These are phyloP conservation scores for Oropetium thomaeum DNA, from an alignment of 176 grass and related monocot species.

Conservation along the genomic window DNA sequence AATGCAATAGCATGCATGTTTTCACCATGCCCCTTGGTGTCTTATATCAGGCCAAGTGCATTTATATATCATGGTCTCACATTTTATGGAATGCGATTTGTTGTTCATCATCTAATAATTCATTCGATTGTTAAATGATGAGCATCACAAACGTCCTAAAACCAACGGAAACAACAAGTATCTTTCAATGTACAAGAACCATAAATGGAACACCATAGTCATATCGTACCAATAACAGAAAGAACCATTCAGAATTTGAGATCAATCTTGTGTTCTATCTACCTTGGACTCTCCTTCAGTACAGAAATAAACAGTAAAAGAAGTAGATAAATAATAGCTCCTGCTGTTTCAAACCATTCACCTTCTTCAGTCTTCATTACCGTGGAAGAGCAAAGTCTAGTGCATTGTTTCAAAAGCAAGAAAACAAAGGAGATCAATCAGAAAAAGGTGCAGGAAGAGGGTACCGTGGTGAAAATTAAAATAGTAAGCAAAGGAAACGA, in stretches of 20 bases:
- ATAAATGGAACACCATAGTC: not conserved
- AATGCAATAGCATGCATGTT: not conserved
- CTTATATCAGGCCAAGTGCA: not conserved
- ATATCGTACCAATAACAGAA: not conserved
- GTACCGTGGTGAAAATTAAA: not conserved
- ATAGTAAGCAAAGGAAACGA: not conserved
- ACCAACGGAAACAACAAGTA: not conserved
- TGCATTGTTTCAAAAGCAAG: constrained; percentile 20
- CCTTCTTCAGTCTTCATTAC: constrained; percentile 38
- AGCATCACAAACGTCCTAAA: not conserved
- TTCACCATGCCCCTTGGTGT: not conserved
- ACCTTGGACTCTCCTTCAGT: not conserved
- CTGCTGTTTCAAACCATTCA: not conserved
- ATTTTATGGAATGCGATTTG: not conserved
- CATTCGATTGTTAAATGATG: not conserved
- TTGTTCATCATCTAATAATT: not conserved
- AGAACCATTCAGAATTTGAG: not conserved
- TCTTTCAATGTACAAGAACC: not conserved
- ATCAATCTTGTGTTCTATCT: not conserved
- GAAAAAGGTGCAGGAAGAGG: constrained; percentile 1
- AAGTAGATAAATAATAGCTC: not conserved
- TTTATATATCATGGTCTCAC: not conserved
- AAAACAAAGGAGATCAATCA: constrained; percentile 2
- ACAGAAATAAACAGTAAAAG: not conserved
- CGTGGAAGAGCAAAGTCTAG: constrained; percentile 59